Percentiles rank a stretch among this genome's conserved stretches.
These are phyloP conservation scores for Syzygium jambos DNA, from an alignment of 345 rosid species.

Conservation along the genomic window DNA sequence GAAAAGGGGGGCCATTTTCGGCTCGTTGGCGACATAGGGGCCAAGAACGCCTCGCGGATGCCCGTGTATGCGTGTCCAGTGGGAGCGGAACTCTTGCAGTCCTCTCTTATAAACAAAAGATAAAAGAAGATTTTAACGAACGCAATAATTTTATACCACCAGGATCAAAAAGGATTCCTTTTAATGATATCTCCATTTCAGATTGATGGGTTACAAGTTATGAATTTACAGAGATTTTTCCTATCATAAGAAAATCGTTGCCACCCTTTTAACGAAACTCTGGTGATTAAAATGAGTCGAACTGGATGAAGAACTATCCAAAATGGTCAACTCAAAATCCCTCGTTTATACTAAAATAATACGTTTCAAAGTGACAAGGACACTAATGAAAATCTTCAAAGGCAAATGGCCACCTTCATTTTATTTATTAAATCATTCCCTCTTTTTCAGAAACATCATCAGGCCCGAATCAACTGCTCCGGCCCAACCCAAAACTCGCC, in stretches of 20 bases:
- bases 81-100: background rate
- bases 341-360: background rate
- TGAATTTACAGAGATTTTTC: background rate
- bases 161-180: accelerated
- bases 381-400: background rate
- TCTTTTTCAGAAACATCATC: background rate
- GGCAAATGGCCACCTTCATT: background rate
- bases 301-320: background rate
- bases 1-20: background rate
- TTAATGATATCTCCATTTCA: background rate
- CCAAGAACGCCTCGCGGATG: background rate
- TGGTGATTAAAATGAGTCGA: background rate
- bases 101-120: background rate
- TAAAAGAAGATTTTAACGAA: background rate
- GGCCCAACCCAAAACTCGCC: background rate
- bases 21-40: background rate
- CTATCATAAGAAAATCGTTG: too few species aligned
- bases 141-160: background rate
- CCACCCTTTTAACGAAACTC: background rate
- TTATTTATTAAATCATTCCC: background rate
- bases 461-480: background rate
- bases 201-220: background rate
- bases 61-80: background rate
- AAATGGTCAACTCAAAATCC: background rate
- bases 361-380: background rate